These are phyloP conservation scores for Boletus patriciae DNA, from an alignment of 768 basidiomycete genomes.

Conservation along the genomic window DNA sequence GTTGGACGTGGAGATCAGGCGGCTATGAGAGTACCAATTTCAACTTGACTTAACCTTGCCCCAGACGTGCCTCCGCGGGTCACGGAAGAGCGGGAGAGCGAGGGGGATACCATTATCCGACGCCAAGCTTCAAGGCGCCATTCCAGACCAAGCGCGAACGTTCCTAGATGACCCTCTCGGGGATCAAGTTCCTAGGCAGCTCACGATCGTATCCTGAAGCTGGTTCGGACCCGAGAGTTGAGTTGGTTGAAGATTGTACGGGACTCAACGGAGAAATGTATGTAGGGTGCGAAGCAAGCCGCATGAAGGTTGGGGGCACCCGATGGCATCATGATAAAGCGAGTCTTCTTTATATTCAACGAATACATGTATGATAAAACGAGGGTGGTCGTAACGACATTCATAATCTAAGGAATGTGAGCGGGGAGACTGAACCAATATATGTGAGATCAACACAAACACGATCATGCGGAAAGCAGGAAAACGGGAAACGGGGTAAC, in stretches of 20 bases:
- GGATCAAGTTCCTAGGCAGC: no score
- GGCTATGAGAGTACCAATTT: neutral
- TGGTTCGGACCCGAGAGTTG: no score
- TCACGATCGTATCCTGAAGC: no score
- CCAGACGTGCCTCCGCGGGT: no score
- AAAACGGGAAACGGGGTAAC: conserved; percentile 7
- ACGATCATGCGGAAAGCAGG: conserved; percentile 6
- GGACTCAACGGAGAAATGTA: no score
- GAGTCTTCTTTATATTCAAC: conserved; percentile 6
- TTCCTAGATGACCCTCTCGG: no score
- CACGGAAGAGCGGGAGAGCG: no score
- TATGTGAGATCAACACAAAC: conserved; percentile 16
- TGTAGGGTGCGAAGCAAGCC: neutral
- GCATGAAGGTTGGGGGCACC: neutral
- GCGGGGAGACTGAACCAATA: conserved; percentile 1
- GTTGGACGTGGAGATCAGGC: neutral
- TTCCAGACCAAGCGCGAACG: no score
- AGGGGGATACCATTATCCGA: neutral
- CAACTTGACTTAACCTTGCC: no score
- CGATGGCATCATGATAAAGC: neutral
- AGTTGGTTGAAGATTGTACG: neutral
- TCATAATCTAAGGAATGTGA: conserved; percentile 12
- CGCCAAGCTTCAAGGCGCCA: no score
- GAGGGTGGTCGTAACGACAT: conserved; percentile 13
- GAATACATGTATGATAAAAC: conserved; percentile 22